Conservation (phyloP, 768 basidiomycete species). For the Phaeolepiota aurea region DNA sequence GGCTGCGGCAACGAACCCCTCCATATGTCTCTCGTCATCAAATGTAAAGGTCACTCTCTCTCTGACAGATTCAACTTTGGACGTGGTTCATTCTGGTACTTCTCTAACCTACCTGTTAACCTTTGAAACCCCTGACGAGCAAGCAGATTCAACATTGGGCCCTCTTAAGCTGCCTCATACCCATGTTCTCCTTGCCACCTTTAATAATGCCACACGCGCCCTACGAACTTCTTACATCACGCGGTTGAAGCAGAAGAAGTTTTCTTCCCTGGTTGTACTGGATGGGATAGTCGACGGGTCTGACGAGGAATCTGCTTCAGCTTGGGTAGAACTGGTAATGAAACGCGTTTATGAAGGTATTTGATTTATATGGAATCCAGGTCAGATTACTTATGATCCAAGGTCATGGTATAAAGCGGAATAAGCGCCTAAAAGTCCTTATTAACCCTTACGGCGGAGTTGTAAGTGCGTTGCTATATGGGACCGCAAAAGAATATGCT, state of each 20-base stretch:
- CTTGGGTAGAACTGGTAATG: slow-evolving; percentile 52
- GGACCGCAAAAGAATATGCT: too few relatives aligned
- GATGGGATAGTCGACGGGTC: slow-evolving; percentile 25
- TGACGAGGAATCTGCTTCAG: slow-evolving; percentile 24
- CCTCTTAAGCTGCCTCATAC: slow-evolving; percentile 23
- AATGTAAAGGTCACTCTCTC: neutral
- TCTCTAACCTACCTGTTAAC: too few relatives aligned
- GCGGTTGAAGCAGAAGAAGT: slow-evolving; percentile 30
- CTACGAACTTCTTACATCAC: slow-evolving; percentile 47
- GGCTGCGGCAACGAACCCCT: too few relatives aligned
- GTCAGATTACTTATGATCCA: too few relatives aligned
- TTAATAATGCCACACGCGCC: slow-evolving; percentile 18
- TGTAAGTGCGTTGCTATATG: too few relatives aligned
- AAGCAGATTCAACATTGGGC: too few relatives aligned
- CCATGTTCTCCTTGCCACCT: slow-evolving; percentile 48
- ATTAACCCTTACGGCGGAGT: slow-evolving; percentile 79
- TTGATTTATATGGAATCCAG: too few relatives aligned
- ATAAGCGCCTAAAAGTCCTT: slow-evolving; percentile 54
- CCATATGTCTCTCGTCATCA: too few relatives aligned
- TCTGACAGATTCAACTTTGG: neutral
- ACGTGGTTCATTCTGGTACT: too few relatives aligned
- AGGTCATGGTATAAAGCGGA: slow-evolving; percentile 43
- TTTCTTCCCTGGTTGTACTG: slow-evolving; percentile 30
- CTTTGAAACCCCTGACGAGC: too few relatives aligned
- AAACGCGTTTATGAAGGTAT: slow-evolving; percentile 56